A percentile compares a stretch with the other conserved stretches of the same genome.
Evolutionary conservation across 768 basidiomycete genomes (phyloP).

Genomic region (Boletus sp.): DNA sequence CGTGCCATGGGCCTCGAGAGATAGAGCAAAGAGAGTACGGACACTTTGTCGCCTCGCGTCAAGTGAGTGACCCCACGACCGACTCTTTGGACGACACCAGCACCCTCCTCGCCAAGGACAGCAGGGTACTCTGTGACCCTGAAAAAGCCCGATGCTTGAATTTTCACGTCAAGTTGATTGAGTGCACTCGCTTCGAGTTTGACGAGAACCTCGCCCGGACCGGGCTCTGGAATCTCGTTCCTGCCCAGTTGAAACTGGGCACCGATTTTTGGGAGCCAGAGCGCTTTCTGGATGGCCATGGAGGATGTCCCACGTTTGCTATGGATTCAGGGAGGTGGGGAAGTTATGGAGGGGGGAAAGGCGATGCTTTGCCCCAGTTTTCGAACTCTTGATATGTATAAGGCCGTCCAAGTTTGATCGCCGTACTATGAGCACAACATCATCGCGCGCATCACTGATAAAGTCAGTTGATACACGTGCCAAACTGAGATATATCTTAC

Average conservation of each 20-base stretch:
- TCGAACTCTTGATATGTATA: neutral
- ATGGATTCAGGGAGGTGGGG: neutral
- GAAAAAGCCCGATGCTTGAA: constrained; percentile 1
- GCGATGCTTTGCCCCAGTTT: too few species aligned
- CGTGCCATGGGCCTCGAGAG: neutral
- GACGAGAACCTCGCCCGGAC: constrained; percentile 40
- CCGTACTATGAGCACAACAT: neutral
- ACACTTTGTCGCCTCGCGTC: constrained; percentile 33
- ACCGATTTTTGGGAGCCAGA: constrained; percentile 14
- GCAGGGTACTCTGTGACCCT: constrained; percentile 32
- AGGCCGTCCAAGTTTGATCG: too few species aligned
- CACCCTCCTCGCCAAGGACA: constrained; percentile 34
- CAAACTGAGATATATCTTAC: neutral
- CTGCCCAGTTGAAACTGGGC: neutral
- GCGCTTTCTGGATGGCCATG: constrained; percentile 9
- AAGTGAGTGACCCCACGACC: constrained; percentile 33
- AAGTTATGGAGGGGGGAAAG: too few species aligned
- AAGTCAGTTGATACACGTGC: neutral
- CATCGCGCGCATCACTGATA: neutral
- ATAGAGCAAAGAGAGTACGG: neutral
- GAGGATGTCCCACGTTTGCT: neutral
- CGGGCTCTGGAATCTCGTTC: constrained; percentile 32
- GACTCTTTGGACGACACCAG: constrained; percentile 36
- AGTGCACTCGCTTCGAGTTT: constrained; percentile 38
- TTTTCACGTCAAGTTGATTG: constrained; percentile 39